Evolutionary conservation across 352 stramenopile species (phyloP).

Genomic region (Achlya hypogyna): DNA sequence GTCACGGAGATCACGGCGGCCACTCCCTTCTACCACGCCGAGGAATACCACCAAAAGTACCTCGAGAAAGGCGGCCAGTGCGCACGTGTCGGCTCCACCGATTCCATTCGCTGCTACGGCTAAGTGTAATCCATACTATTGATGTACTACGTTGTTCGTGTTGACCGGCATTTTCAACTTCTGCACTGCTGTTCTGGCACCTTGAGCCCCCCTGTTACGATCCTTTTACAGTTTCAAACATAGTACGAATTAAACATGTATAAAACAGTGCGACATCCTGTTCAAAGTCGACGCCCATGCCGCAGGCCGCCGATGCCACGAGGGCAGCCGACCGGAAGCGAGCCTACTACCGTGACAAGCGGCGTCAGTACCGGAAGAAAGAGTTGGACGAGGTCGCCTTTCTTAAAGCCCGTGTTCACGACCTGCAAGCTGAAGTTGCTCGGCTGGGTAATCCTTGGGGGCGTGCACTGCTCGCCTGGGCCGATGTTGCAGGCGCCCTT

Average conservation of each 20-base stretch:
- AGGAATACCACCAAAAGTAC: slow-evolving; percentile 97
- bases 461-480: neutral
- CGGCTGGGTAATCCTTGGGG: neutral
- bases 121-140: slow-evolving; percentile 22
- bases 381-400: neutral
- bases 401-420: neutral
- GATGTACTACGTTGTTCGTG: neutral
- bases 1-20: slow-evolving; percentile 89
- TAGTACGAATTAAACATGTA: too few relatives aligned
- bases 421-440: slow-evolving; percentile 1
- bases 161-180: neutral
- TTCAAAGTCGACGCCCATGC: too few relatives aligned
- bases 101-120: slow-evolving; percentile 89
- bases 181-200: neutral
- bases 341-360: slow-evolving; percentile 18
- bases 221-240: too few relatives aligned
- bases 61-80: slow-evolving; percentile 92
- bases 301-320: too few relatives aligned
- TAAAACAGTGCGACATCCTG: too few relatives aligned
- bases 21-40: slow-evolving; percentile 86
- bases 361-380: slow-evolving; percentile 10
- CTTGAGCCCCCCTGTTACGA: too few relatives aligned
- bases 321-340: too few relatives aligned
- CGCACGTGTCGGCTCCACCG: slow-evolving; percentile 85
- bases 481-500: neutral